These are phyloP conservation scores for Zymoseptoria crescenta DNA, from an alignment of 2,329 filamentous ascomycete species.

Conservation along the genomic window DNA sequence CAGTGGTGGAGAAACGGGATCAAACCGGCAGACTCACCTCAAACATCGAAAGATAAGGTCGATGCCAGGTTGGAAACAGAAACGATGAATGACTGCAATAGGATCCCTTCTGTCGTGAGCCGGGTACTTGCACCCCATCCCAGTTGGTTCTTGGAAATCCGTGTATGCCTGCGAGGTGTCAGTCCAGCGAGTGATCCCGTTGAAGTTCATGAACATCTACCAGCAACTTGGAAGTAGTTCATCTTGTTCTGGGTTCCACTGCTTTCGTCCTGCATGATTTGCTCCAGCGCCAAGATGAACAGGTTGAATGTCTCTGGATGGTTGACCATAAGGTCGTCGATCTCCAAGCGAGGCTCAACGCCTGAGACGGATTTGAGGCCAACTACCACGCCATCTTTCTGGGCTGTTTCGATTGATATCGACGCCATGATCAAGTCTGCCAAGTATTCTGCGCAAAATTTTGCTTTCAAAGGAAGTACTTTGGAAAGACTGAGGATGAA, in stretches of 20 bases:
- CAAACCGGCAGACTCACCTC: background rate
- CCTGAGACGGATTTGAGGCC: background rate
- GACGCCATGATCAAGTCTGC: background rate
- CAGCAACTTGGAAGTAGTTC: background rate
- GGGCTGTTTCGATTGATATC: background rate
- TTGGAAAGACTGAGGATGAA: background rate
- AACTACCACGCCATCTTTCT: background rate
- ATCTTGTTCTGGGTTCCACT: background rate
- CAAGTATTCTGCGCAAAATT: background rate
- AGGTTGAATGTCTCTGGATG: background rate
- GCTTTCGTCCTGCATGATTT: background rate
- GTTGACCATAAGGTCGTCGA: background rate
- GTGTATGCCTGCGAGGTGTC: background rate
- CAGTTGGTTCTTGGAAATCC: background rate
- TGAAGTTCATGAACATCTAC: background rate
- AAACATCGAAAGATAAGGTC: background rate
- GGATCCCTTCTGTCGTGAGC: background rate
- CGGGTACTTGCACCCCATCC: background rate
- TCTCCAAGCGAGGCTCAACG: background rate
- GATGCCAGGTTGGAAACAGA: constrained; percentile 1
- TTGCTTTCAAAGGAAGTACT: background rate
- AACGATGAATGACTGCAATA: background rate
- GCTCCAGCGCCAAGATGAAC: background rate
- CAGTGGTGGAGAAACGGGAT: background rate
- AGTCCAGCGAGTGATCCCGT: background rate